Conservation (phyloP, 2,329 filamentous ascomycete genomes). For the Mollisia scopiformis region DNA sequence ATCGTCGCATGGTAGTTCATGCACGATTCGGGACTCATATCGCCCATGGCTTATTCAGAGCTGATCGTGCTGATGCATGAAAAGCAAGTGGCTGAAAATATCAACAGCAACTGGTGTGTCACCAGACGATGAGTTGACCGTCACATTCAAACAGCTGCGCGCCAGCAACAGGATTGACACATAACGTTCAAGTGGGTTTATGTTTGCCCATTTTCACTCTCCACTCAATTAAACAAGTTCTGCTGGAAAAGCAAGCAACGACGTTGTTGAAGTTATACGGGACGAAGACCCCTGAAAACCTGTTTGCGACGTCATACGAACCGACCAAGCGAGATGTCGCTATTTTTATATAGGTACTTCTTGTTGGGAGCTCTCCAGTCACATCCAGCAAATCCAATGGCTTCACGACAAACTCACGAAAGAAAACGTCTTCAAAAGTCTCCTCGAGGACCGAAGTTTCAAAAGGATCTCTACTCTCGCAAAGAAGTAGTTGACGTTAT, state of each 20-base stretch:
- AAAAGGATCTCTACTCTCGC: slow-evolving; percentile 10
- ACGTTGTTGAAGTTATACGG: neutral
- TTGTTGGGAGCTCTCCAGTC: neutral
- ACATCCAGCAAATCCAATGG: neutral
- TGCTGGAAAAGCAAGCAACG: neutral
- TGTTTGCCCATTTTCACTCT: neutral
- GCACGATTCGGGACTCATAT: neutral
- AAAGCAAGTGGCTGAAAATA: neutral
- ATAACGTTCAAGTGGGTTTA: neutral
- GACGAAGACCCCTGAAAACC: neutral
- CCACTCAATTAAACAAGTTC: neutral
- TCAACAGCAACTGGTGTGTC: neutral
- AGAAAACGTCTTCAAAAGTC: slow-evolving; percentile 18
- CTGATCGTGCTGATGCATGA: neutral
- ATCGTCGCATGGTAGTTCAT: neutral
- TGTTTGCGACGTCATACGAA: neutral
- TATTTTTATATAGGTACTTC: slow-evolving; percentile 1
- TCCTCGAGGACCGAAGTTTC: neutral
- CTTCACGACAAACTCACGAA: neutral
- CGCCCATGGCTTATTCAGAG: neutral
- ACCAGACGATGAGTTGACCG: slow-evolving; percentile 5
- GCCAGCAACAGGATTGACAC: neutral
- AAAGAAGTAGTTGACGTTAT: slow-evolving; percentile 12
- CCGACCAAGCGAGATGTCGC: neutral
- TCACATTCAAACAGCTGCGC: neutral